Base-by-base conservation (phyloP, 805 yeast species). In the Metschnikowia proteae region DNA sequence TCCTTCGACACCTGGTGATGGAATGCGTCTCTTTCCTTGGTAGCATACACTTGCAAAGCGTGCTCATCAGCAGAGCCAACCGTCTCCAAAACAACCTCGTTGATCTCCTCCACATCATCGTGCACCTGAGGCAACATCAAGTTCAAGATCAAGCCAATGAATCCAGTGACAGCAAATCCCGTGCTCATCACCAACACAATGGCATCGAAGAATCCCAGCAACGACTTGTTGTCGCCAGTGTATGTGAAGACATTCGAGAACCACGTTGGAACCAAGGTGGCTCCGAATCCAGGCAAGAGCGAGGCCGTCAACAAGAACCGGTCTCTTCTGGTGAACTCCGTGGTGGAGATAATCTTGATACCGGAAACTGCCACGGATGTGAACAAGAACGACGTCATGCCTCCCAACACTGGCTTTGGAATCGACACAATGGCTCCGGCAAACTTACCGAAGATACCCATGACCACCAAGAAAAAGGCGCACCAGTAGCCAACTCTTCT, bases 401-500 rank as follows among this genome's bases (percentile, higher is more conserved):
- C 59, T 3, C 59, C 59, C 53, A 55, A 53, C 11, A 55, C 57
- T 3, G 94, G 75, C 48, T 74, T 76, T 37, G 96, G 96, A 60
- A 87, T 88, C 32, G 95, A 77, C 28, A 85, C 88, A 50, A 90
- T 75, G n/a, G 96, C 66, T 1, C 64, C 66, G 6, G 66, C 61
- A 50, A 62, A 62, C 51, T 62, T 62, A 41, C 95, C 77, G 63
- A 90, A 86, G 37, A 90, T 68, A 36, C 97, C 97, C 96, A 90
- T 88, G 51, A 90, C 65, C 48, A 90, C 61, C 55, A 90, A 71
- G 74, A 86, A 88, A 73, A 88, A 80, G 54, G 88, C 84, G 70
- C 87, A 80, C 81, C 88, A 85, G 66, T 81, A 83, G 35, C 94
- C 97, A 25, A 81, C 88, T 43, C 78, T 74, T 70, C 95, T 79